Evolutionary conservation across 805 yeast genomes (phyloP).

Genomic region (Grigorovia yakushimaensis): DNA sequence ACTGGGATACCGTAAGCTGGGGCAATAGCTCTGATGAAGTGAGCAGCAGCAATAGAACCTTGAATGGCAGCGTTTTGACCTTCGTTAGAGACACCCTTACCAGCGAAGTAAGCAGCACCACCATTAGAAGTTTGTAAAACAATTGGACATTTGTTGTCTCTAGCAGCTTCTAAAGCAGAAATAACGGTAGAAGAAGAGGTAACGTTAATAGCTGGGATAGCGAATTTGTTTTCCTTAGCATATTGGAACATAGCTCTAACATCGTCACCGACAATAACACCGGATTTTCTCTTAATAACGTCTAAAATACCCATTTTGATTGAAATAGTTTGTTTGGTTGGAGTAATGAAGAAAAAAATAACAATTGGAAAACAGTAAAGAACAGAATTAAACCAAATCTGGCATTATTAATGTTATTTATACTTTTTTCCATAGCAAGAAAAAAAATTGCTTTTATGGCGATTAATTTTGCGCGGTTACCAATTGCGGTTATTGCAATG

Average conservation of each 20-base stretch:
- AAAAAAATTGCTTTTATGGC: not conserved
- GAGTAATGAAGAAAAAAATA: not conserved
- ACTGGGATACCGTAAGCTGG: conserved; percentile 96
- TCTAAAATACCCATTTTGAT: conserved; percentile 52
- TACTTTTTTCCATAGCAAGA: not conserved
- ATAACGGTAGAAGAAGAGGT: conserved; percentile 95
- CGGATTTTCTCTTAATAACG: conserved; percentile 81
- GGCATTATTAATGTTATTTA: not conserved
- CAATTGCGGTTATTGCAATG: not conserved
- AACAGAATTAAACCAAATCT: not conserved
- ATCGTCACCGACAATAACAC: conserved; percentile 98
- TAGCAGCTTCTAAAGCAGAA: conserved; percentile 96
- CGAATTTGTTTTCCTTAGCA: conserved; percentile 88
- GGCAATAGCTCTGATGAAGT: conserved; percentile 92
- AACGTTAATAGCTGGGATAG: conserved; percentile 97
- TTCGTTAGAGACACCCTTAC: conserved; percentile 93
- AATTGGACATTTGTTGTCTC: conserved; percentile 90
- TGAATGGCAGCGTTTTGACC: conserved; percentile 90
- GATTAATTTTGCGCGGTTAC: not conserved
- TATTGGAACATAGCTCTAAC: conserved; percentile 75
- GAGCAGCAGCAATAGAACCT: conserved; percentile 96
- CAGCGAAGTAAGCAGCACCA: conserved; percentile 99
- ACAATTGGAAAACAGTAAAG: not conserved
- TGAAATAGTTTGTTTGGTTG: conserved; percentile 2
- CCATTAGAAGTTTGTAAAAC: conserved; percentile 96